Percentiles rank a stretch among this genome's conserved stretches.
Conservation (phyloP, 164 flowering plant species). For the Vitis vinifera region ASM3070453v1 NC_081815.1:2425501-2426000, state of each 20-base stretch:
- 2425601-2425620: conserved; percentile 2
- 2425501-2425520: conserved; percentile 40
- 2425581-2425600: not conserved
- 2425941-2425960: not conserved
- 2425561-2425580: not conserved
- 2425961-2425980: not conserved
- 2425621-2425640: not conserved
- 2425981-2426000: not conserved
- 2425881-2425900: conserved; percentile 16
- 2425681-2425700: conserved; percentile 5
- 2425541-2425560: not conserved
- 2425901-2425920: not conserved
- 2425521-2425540: not conserved
- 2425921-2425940: not conserved
- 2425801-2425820: not conserved
- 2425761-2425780: not conserved
- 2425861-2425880: conserved; percentile 9
- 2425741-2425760: not conserved
- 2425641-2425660: not conserved
- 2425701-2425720: not conserved
- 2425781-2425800: not conserved
- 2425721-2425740: not conserved
- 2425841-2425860: not conserved
- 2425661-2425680: conserved; percentile 3
- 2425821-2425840: not conserved